Base-by-base conservation (phyloP, 352 stramenopile species). In the Pythium oligandrum region DNA sequence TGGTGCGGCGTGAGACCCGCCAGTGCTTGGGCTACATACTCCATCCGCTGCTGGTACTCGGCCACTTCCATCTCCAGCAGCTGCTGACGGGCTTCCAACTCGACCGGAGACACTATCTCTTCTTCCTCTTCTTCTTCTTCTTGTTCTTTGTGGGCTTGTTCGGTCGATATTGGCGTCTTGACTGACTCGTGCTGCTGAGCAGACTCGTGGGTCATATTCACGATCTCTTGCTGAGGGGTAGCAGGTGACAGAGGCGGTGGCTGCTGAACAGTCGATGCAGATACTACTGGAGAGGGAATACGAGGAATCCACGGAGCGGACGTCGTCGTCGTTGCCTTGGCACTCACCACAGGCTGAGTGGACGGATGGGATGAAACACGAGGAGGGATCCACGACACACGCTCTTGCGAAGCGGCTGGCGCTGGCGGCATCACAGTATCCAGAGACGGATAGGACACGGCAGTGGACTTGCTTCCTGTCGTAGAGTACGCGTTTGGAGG, bases 1-100 rank as follows among this genome's bases (percentile, higher is more conserved):
- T 93, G 83, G 55, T 89, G 83, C 9, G 73, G 70, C 6, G 79
- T 93, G 48, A 84, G 56, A 1, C 79, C 76, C 12, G 73, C 73
- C 10, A 93, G 54, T 12, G 73, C 83, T 26, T 78, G 64, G 10
- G 73, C 83, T n/a, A 93, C 51, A 54, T 86, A 75, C 50, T 85
- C 53, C 34, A 86, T 66, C 12, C 73, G 71, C 31, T 72, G 51
- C 49, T 76, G 52, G 42, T 80, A 88, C 5, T 49, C 57, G 3
- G 53, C 55, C 43, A 88, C 53, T 37, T 89, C 64, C 2, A 51
- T 56, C 34, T 82, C 58, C 30, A 88, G 64, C 32, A 69, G 44
- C 6, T 59, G 62, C 34, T 57, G 66, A 42, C 71, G 66, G 33
- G 39, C 33, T 10, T 71, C 60, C 6, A 81, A 57, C 31, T 81